phyloP scores from a whole-genome alignment of 441 rosid species.

The Adansonia rubrostipa region DNA sequence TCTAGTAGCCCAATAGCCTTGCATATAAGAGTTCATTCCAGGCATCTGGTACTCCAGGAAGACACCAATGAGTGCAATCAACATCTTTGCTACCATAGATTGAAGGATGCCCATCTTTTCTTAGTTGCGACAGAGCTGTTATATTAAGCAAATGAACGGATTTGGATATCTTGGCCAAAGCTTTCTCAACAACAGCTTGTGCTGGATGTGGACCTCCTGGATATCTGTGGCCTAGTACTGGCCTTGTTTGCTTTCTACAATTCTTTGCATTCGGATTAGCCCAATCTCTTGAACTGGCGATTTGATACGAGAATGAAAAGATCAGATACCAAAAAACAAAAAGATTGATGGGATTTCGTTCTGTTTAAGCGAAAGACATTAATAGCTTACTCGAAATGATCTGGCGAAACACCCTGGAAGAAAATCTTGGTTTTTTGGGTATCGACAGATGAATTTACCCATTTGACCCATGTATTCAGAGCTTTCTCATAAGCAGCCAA shows the following conservation, averaged over 20 bases:
- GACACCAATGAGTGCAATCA: conserved; percentile 71
- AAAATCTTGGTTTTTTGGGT: conserved; percentile 42
- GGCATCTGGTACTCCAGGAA: conserved; percentile 63
- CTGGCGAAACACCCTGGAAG: conserved; percentile 60
- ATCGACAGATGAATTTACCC: conserved; percentile 45
- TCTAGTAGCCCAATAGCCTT: background rate
- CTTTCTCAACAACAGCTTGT: conserved; percentile 29
- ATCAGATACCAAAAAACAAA: background rate
- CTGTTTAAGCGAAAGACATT: background rate
- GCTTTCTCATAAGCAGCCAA: conserved; percentile 51
- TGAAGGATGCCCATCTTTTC: conserved; percentile 60
- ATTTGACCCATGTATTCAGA: conserved; percentile 49
- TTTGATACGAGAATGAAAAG: background rate
- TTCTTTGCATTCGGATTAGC: conserved; percentile 7
- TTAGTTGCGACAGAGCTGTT: conserved; percentile 47
- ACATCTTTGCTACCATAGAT: conserved; percentile 39
- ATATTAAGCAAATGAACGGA: conserved; percentile 48
- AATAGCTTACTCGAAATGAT: conserved; percentile 43
- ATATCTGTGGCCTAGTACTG: conserved; percentile 29
- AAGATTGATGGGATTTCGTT: background rate
- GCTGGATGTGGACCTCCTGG: conserved; percentile 35
- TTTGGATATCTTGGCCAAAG: conserved; percentile 32
- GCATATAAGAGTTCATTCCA: conserved; percentile 56
- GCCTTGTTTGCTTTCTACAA: conserved; percentile 43
- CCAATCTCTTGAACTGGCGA: background rate